A percentile compares a stretch with the other conserved stretches of the same genome.
Evolutionary conservation across 495 filamentous ascomycete genomes (phyloP).

Genomic region (Poronia punctata): DNA sequence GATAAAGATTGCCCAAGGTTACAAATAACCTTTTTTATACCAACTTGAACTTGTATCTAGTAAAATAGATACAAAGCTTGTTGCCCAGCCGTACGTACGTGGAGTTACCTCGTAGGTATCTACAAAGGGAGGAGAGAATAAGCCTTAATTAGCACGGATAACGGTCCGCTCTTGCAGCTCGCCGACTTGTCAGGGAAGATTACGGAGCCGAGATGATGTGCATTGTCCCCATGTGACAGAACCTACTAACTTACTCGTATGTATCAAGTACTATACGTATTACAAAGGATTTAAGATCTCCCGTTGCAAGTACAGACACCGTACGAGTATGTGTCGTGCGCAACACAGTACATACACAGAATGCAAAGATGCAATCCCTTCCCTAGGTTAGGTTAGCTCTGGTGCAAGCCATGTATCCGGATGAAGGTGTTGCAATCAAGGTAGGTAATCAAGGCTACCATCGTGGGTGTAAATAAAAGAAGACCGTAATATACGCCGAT

Average conservation of each 20-base stretch:
- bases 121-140: neutral
- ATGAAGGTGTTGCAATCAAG: too few species aligned
- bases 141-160: slow-evolving; percentile 12
- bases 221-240: slow-evolving; percentile 3
- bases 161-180: slow-evolving; percentile 13
- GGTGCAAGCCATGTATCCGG: too few species aligned
- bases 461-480: too few species aligned
- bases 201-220: slow-evolving; percentile 12
- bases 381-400: too few species aligned
- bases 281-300: slow-evolving; percentile 5
- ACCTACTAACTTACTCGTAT: too few species aligned
- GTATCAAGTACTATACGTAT: slow-evolving; percentile 4
- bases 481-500: too few species aligned
- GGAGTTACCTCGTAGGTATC: neutral
- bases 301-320: neutral
- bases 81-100: too few species aligned
- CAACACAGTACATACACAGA: too few species aligned
- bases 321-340: too few species aligned
- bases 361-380: too few species aligned
- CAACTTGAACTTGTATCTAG: neutral
- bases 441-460: too few species aligned
- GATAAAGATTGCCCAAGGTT: neutral
- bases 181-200: slow-evolving; percentile 2
- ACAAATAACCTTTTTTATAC: neutral
- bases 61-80: too few species aligned